A percentile compares a stretch with the other conserved stretches of the same genome.
Evolutionary conservation across 2,329 filamentous ascomycete genomes (phyloP).

Genomic region (Amylocarpus encephaloides): DNA sequence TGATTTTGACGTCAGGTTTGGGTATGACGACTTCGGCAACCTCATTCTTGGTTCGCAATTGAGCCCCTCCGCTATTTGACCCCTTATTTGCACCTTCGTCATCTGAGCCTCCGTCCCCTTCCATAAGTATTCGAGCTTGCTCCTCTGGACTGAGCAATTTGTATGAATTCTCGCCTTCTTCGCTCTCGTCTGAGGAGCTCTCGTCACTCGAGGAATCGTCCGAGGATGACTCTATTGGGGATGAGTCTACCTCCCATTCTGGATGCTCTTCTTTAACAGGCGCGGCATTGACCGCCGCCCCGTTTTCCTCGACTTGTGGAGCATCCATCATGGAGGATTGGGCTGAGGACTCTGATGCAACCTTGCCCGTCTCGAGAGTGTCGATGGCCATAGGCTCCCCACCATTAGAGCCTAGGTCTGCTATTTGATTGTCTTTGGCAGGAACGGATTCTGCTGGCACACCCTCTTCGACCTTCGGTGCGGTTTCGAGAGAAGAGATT

Average conservation of each 20-base stretch:
- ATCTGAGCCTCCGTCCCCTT: constrained; percentile 71
- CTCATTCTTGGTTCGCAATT: constrained; percentile 80
- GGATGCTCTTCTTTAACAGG: constrained; percentile 41
- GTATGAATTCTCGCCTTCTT: constrained; percentile 52
- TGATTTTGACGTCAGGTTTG: constrained; percentile 74
- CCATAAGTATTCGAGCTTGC: constrained; percentile 78
- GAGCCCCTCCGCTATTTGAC: constrained; percentile 36
- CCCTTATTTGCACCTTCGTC: constrained; percentile 57
- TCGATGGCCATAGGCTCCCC: not conserved
- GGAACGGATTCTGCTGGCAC: not conserved
- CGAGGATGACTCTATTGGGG: constrained; percentile 63
- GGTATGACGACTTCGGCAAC: constrained; percentile 54
- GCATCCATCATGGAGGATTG: not conserved
- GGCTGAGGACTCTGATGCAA: not conserved
- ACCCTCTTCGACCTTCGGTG: not conserved
- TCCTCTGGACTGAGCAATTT: constrained; percentile 74
- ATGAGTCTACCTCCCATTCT: constrained; percentile 82
- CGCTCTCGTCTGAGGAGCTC: constrained; percentile 48
- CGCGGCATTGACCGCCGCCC: not conserved
- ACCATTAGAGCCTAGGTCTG: not conserved
- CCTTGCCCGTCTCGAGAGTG: not conserved
- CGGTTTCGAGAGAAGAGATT: not conserved
- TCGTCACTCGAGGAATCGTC: constrained; percentile 51
- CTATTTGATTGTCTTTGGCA: not conserved
- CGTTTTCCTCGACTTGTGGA: not conserved